A percentile compares a stretch with the other conserved stretches of the same genome.
Evolutionary conservation across 257 asterid species (phyloP).

Genomic region (Jacaranda copaia): DNA sequence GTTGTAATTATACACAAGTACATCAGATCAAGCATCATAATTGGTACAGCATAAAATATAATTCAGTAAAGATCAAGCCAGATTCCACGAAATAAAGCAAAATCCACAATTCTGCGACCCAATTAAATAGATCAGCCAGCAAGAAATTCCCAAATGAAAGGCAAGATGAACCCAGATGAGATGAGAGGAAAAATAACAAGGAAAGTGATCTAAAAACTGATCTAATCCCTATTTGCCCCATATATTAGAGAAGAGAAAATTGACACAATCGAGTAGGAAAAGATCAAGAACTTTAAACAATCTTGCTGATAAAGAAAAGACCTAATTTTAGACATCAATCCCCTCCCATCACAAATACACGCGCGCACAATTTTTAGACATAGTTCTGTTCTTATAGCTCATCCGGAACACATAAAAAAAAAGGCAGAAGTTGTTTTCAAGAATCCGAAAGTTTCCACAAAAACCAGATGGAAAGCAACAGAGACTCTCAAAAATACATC

Average conservation of each 20-base stretch:
- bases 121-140: slow-evolving; percentile 10
- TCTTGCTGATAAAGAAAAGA: not conserved
- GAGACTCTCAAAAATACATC: not conserved
- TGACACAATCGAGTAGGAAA: not conserved
- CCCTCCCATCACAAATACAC: too few relatives aligned
- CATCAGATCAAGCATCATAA: slow-evolving; percentile 17
- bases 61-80: slow-evolving; percentile 21
- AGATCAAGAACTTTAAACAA: slow-evolving; percentile 14
- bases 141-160: not conserved
- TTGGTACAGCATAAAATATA: not conserved
- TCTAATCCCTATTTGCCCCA: not conserved
- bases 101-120: not conserved
- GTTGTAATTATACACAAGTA: slow-evolving; percentile 13
- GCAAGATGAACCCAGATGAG: not conserved
- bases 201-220: not conserved
- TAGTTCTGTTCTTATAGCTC: not conserved
- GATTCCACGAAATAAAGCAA: slow-evolving; percentile 16
- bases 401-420: not conserved
- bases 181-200: slow-evolving; percentile 1
- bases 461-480: not conserved
- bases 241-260: slow-evolving; percentile 8
- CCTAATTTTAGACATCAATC: slow-evolving; percentile 16
- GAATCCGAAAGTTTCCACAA: not conserved
- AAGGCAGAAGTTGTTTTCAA: not conserved
- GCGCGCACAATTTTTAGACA: not conserved